A percentile compares a stretch with the other conserved stretches of the same genome.
These are phyloP conservation scores for Harrya chromipes DNA, from an alignment of 768 basidiomycete species.

Conservation along the genomic window DNA sequence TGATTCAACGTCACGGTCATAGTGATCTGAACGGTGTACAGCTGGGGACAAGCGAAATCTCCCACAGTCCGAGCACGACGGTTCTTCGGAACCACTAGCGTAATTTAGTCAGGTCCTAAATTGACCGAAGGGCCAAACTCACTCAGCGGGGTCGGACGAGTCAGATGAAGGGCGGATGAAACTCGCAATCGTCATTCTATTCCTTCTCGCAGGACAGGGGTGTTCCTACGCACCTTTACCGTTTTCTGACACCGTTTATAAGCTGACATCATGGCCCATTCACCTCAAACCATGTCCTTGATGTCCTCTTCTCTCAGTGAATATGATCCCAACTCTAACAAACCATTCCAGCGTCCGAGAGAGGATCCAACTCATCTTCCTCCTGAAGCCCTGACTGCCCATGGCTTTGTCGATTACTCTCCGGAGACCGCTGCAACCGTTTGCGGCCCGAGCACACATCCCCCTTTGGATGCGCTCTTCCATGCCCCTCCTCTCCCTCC, in stretches of 20 bases:
- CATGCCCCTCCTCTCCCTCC: conserved; percentile 26
- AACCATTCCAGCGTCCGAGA: conserved; percentile 16
- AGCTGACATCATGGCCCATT: not conserved
- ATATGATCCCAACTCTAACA: conserved; percentile 10
- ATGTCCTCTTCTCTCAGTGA: conserved; percentile 13
- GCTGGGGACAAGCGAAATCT: too few species aligned
- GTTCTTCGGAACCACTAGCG: too few species aligned
- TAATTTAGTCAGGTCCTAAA: too few species aligned
- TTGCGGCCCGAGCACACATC: conserved; percentile 1
- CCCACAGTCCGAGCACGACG: too few species aligned
- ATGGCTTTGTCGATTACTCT: conserved; percentile 22
- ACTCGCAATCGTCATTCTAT: conserved; percentile 5
- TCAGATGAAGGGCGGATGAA: too few species aligned
- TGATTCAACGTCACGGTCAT: too few species aligned
- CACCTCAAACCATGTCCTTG: not conserved
- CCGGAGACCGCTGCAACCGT: conserved; percentile 16
- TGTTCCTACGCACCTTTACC: too few species aligned
- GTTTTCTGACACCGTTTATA: not conserved
- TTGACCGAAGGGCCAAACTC: too few species aligned
- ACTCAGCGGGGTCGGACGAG: too few species aligned
- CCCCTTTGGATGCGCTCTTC: conserved; percentile 21
- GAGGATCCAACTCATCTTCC: conserved; percentile 21
- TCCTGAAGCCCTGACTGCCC: conserved; percentile 14
- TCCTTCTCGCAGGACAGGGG: too few species aligned
- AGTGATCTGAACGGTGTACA: too few species aligned